These are phyloP conservation scores for Penicillium lividum DNA, from an alignment of 495 filamentous ascomycete genomes.

Conservation along the genomic window DNA sequence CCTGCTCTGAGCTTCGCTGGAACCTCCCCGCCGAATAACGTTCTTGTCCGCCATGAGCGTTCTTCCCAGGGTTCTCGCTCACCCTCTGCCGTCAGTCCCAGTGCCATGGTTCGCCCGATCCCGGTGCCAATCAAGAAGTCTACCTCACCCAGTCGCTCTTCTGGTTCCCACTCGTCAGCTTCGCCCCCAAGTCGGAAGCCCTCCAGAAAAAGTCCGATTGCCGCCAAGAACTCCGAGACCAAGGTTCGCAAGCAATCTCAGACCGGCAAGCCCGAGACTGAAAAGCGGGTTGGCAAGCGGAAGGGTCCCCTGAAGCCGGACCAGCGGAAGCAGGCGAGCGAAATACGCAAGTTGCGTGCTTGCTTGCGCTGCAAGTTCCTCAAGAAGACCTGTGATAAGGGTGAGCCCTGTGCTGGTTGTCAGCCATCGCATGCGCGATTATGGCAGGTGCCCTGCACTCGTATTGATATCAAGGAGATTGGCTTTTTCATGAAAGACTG, in stretches of 20 bases:
- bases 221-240: constrained; percentile 75
- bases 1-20: constrained; percentile 32
- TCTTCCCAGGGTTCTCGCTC: constrained; percentile 49
- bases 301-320: constrained; percentile 88
- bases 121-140: constrained; percentile 72
- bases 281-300: constrained; percentile 87
- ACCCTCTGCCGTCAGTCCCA: constrained; percentile 63
- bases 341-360: constrained; percentile 88
- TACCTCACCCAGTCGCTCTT: constrained; percentile 56
- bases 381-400: constrained; percentile 97
- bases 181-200: constrained; percentile 68
- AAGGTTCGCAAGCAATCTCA: constrained; percentile 74
- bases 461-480: constrained; percentile 96
- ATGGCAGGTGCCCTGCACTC: constrained; percentile 94
- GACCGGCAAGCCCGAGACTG: constrained; percentile 73
- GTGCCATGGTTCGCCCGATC: constrained; percentile 60
- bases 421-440: constrained; percentile 88
- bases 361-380: constrained; percentile 96
- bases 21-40: constrained; percentile 41
- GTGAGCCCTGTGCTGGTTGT: constrained; percentile 89
- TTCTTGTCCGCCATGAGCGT: constrained; percentile 38
- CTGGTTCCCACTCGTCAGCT: constrained; percentile 61
- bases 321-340: constrained; percentile 89
- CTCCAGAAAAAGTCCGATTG: constrained; percentile 71
- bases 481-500: constrained; percentile 98